These are phyloP conservation scores for Aspergillus sojae DNA, from an alignment of 2,329 filamentous ascomycete species.

Conservation along the genomic window DNA sequence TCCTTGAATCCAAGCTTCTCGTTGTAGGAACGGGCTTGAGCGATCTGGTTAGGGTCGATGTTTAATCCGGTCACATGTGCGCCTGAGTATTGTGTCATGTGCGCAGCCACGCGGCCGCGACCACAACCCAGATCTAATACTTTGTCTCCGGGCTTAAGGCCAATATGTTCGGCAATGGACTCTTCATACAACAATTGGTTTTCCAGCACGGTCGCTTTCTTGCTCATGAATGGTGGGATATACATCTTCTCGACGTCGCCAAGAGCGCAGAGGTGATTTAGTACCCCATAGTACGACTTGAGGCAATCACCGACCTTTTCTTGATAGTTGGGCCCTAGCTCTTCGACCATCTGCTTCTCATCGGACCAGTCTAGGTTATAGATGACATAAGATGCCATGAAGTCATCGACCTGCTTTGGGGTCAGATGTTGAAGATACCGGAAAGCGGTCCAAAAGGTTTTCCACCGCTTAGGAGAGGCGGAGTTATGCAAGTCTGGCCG, in stretches of 20 bases:
- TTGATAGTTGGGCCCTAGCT: conserved; percentile 54
- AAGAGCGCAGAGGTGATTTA: conserved; percentile 59
- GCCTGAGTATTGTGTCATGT: conserved; percentile 54
- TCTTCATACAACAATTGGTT: conserved; percentile 59
- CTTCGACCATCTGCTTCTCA: conserved; percentile 51
- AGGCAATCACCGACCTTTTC: conserved; percentile 56
- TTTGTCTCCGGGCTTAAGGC: conserved; percentile 48
- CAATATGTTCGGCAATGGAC: conserved; percentile 52
- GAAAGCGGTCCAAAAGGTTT: conserved; percentile 55
- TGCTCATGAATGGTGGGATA: conserved; percentile 58
- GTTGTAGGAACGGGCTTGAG: conserved; percentile 51
- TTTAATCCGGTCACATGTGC: conserved; percentile 56
- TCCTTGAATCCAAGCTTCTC: conserved; percentile 48
- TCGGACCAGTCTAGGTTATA: conserved; percentile 60
- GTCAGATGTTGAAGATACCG: conserved; percentile 53
- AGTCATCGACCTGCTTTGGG: conserved; percentile 56
- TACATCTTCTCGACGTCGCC: conserved; percentile 63
- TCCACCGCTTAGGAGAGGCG: conserved; percentile 52
- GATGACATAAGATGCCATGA: conserved; percentile 60
- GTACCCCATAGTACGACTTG: conserved; percentile 56
- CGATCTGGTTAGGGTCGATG: conserved; percentile 57
- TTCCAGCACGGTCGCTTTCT: conserved; percentile 52
- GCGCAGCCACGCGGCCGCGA: conserved; percentile 56
- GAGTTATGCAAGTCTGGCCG: conserved; percentile 44
- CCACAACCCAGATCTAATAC: conserved; percentile 59